phyloP scores from a whole-genome alignment of 345 rosid species.

The Brassica rapa region DNA sequence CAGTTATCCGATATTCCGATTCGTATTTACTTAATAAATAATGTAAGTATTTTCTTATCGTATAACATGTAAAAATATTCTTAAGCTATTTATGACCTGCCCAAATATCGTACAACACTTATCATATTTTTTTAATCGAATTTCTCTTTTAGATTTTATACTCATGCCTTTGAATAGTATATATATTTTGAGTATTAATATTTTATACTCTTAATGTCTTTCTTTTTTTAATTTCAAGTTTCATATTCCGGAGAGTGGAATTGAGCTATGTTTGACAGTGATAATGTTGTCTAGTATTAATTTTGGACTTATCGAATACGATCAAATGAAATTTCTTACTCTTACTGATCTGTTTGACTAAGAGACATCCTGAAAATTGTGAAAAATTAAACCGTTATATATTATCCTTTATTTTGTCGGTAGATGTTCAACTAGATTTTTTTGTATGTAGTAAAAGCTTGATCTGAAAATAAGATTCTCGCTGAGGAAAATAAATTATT shows the following conservation, averaged over 20 bases:
- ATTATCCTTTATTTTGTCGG: neutral
- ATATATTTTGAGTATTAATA: neutral
- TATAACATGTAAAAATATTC: neutral
- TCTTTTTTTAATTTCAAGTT: neutral
- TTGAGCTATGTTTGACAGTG: neutral
- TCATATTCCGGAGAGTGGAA: neutral
- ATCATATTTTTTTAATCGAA: neutral
- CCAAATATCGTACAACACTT: neutral
- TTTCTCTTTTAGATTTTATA: neutral
- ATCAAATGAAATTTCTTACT: neutral
- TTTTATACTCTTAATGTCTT: neutral
- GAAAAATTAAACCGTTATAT: neutral
- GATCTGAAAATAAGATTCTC: slow-evolving; percentile 4
- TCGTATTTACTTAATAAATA: neutral
- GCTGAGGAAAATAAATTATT: neutral
- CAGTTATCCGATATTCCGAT: neutral
- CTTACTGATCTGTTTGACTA: neutral
- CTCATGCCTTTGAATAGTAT: neutral
- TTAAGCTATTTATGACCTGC: neutral
- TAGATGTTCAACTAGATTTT: neutral
- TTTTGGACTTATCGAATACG: neutral
- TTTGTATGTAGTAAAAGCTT: neutral
- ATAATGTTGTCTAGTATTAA: neutral
- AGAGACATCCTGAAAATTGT: neutral
- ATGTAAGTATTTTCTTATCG: neutral